Conservation (phyloP, 2,329 filamentous ascomycete species). For the Alternaria novae-zelandiae region DNA sequence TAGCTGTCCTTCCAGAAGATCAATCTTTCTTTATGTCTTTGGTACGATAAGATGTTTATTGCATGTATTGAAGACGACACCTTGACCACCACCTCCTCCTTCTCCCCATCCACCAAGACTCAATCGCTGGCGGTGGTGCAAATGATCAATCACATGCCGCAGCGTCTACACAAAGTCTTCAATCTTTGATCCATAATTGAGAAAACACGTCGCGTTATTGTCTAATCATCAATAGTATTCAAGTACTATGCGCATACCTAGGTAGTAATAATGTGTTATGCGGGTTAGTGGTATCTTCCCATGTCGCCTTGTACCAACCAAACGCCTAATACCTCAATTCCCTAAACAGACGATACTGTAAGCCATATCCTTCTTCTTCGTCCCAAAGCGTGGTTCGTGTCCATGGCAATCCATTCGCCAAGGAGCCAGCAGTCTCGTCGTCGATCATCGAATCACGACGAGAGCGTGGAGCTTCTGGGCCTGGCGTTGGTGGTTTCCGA, state of each 20-base stretch:
- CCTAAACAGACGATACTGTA: neutral
- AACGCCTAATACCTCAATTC: constrained; percentile 1
- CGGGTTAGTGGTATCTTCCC: constrained; percentile 9
- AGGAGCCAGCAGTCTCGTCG: neutral
- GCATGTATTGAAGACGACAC: neutral
- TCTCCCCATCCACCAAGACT: neutral
- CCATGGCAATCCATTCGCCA: neutral
- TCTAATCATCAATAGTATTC: neutral
- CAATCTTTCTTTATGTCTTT: neutral
- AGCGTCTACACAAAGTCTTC: neutral
- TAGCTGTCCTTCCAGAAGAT: neutral
- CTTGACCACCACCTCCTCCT: neutral
- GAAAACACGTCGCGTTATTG: neutral
- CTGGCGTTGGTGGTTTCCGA: neutral
- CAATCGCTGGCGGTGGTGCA: neutral
- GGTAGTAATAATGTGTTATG: constrained; percentile 1
- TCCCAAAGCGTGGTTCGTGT: neutral
- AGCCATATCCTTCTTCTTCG: neutral
- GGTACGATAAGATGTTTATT: neutral
- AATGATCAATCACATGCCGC: neutral
- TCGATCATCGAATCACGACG: neutral
- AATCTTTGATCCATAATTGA: neutral
- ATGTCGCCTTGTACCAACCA: neutral
- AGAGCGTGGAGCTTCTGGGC: neutral
- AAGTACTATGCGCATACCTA: neutral